A percentile compares a stretch with the other conserved stretches of the same genome.
Conservation (phyloP, 441 rosid species). For the Euphorbia celastroides region DNA sequence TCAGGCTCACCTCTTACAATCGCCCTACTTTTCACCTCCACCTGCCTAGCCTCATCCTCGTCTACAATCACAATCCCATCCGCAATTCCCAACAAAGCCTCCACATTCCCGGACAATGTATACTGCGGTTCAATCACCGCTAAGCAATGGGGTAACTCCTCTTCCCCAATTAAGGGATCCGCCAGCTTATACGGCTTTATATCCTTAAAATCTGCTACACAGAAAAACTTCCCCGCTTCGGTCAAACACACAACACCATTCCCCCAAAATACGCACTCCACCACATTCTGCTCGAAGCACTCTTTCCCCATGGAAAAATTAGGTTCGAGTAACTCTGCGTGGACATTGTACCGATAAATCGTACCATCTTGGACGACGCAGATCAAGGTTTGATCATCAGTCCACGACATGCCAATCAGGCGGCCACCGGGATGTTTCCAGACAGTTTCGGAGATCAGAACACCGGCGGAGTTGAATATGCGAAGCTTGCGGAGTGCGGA, state of each 20-base stretch:
- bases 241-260: constrained; percentile 90
- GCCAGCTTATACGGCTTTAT: constrained; percentile 59
- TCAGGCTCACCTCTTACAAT: background rate
- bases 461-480: constrained; percentile 82
- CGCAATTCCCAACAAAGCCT: constrained; percentile 61
- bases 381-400: constrained; percentile 75
- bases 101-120: constrained; percentile 80
- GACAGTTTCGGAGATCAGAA: constrained; percentile 68
- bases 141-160: constrained; percentile 58
- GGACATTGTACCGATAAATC: constrained; percentile 68
- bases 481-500: constrained; percentile 95
- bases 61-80: constrained; percentile 65
- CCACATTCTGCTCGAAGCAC: constrained; percentile 90
- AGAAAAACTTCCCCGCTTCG: constrained; percentile 58
- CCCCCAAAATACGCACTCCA: constrained; percentile 89
- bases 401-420: constrained; percentile 91
- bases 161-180: constrained; percentile 54
- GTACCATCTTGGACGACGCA: constrained; percentile 97
- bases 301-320: constrained; percentile 70
- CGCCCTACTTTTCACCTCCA: constrained; percentile 27
- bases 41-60: constrained; percentile 71
- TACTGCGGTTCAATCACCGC: constrained; percentile 91
- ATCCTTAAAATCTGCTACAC: constrained; percentile 69
- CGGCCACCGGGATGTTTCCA: constrained; percentile 98
- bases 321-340: constrained; percentile 72